Evolutionary conservation across 2,329 filamentous ascomycete species (phyloP), one percentile per base, ranked within the genome.

Genomic region (Nigrograna mackinnonii): DNA sequence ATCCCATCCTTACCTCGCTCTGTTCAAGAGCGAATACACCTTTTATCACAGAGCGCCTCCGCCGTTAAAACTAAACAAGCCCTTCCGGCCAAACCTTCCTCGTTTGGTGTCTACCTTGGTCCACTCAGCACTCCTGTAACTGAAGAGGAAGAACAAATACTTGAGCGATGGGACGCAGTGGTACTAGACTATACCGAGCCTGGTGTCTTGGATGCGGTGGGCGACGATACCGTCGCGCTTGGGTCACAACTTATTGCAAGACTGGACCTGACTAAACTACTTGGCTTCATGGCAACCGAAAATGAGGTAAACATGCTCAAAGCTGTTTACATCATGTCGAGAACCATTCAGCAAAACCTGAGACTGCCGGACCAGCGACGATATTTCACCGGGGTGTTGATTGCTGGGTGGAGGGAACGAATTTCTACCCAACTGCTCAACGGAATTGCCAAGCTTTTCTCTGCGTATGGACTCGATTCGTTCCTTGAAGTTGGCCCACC

Each of bases 81-180:
- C 11, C 45, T 57, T 18, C 52, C 52, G 5, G 22, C 53, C 19
- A 65, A 67, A 42, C 63, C 62, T 19, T 42, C 60, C 7, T 60
- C 62, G 5, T 69, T 69, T 39, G 66, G 64, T 14, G 64, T 68
- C 26, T 68, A 66, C 35, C 54, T 69, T 11, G 66, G 65, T 22
- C 7, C 35, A 9, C 37, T 69, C 13, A 59, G 40, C 24, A 53
- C 24, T 22, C 65, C 64, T 16, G 35, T 54, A 12, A 58, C 56
- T 18, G 44, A 51, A 28, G 54, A 61, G 14, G 62, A 67, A 35
- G 44, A 21, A 9, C 41, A 55, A 6, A 45, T 60, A 39, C 38
- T 69, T 6, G 50, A 57, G 19, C 56, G 58, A 58, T 69, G 62
- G 63, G 60, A 66, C 17, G 44, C 57, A 21, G 36, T 67, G 17